Conservation (phyloP, 2,329 filamentous ascomycete genomes). For the Alternaria dauci region DNA sequence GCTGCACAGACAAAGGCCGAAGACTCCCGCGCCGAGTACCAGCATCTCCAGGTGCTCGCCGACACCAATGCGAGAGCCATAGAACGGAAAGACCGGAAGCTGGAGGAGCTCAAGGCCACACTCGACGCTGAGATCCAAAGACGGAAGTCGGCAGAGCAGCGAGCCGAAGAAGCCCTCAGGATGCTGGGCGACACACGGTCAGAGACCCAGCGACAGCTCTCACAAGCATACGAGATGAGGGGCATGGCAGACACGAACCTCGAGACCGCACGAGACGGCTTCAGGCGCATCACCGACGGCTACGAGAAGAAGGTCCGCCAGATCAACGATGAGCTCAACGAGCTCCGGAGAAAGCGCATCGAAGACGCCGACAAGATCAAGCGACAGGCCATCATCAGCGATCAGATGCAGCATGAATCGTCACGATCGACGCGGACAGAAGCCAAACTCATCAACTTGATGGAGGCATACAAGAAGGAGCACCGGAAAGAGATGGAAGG, state of each 20-base stretch:
- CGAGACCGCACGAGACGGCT: conserved; percentile 73
- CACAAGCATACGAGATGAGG: conserved; percentile 60
- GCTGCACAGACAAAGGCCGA: conserved; percentile 77
- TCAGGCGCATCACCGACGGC: conserved; percentile 70
- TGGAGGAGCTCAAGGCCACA: conserved; percentile 71
- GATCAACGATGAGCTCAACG: conserved; percentile 59
- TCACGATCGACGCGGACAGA: conserved; percentile 68
- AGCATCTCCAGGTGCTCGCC: conserved; percentile 72
- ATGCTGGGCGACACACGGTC: conserved; percentile 68
- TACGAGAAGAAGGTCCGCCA: conserved; percentile 56
- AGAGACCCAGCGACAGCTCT: conserved; percentile 69
- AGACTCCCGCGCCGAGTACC: conserved; percentile 71
- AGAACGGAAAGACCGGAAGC: conserved; percentile 76
- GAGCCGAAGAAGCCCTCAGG: conserved; percentile 69
- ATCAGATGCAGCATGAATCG: conserved; percentile 76
- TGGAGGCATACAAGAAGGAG: conserved; percentile 70
- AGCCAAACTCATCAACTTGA: conserved; percentile 66
- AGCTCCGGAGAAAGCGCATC: conserved; percentile 39
- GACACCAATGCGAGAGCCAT: conserved; percentile 76
- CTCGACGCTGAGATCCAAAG: conserved; percentile 71
- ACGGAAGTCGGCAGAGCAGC: conserved; percentile 65
- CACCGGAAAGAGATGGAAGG: conserved; percentile 68
- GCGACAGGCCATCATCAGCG: conserved; percentile 72
- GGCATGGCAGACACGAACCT: conserved; percentile 67
- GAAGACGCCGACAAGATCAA: conserved; percentile 48